A percentile compares a stretch with the other conserved stretches of the same genome.
Conservation (phyloP, 2,329 filamentous ascomycete species). For the Trichoderma sp. region DNA sequence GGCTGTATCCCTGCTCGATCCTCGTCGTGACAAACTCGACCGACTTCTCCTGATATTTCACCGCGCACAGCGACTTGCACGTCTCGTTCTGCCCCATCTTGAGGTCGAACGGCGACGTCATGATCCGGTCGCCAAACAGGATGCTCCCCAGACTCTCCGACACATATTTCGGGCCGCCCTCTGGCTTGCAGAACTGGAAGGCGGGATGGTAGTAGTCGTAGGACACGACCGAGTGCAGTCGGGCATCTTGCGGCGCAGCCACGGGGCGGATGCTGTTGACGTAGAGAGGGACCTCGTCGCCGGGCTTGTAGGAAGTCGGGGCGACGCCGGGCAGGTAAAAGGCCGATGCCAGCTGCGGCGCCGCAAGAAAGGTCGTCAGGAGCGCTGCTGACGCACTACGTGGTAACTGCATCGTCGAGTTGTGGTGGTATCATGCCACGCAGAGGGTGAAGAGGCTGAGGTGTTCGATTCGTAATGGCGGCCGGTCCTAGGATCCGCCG, state of each 20-base stretch:
- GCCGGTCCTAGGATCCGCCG: background rate
- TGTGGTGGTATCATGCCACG: constrained; percentile 38
- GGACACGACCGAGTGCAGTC: constrained; percentile 87
- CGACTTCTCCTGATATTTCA: constrained; percentile 63
- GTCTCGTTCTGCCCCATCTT: constrained; percentile 84
- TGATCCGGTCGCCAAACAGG: constrained; percentile 94
- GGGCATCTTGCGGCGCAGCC: constrained; percentile 72
- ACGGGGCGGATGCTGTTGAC: constrained; percentile 93
- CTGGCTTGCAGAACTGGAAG: constrained; percentile 85
- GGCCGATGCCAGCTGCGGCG: constrained; percentile 62
- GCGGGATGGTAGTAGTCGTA: constrained; percentile 93
- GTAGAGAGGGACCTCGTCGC: constrained; percentile 79
- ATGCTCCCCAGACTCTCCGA: constrained; percentile 89
- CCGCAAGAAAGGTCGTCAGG: constrained; percentile 51
- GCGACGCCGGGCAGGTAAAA: constrained; percentile 98
- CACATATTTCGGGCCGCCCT: constrained; percentile 74
- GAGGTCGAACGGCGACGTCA: constrained; percentile 91
- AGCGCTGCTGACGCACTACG: constrained; percentile 53
- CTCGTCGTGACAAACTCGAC: constrained; percentile 79
- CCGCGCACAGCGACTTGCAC: constrained; percentile 77
- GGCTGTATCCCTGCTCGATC: constrained; percentile 82
- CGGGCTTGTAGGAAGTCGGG: constrained; percentile 83
- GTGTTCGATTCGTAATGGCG: background rate
- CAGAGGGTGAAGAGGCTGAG: constrained; percentile 8
- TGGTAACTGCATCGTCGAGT: constrained; percentile 47